These are phyloP conservation scores for Dictyostelium capitatum DNA, from an alignment of 78 protist genomes.

Conservation along the genomic window DNA sequence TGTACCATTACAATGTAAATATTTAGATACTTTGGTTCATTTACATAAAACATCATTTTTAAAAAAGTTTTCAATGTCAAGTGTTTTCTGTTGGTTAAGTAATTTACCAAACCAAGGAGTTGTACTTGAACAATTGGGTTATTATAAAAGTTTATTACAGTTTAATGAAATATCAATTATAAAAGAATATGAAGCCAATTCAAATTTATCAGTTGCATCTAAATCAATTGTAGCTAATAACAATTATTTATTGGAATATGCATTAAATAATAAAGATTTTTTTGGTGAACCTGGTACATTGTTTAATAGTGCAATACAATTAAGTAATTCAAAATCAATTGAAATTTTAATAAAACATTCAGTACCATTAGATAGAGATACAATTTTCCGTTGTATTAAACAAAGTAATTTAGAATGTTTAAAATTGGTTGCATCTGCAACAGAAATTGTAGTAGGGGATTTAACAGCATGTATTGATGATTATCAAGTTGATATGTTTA, in stretches of 20 bases:
- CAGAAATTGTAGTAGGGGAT: neutral
- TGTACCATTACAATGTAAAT: neutral
- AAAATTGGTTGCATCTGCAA: neutral
- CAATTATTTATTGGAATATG: neutral
- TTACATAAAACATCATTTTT: neutral
- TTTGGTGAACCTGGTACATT: neutral
- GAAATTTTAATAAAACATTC: neutral
- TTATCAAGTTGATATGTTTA: neutral
- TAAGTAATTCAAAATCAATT: neutral
- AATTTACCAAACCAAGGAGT: neutral
- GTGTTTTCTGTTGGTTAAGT: neutral
- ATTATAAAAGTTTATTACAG: neutral
- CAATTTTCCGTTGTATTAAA: neutral
- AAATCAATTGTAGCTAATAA: neutral
- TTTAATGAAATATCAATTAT: neutral
- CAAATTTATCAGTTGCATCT: neutral
- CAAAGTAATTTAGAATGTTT: neutral
- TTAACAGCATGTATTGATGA: neutral
- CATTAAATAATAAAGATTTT: neutral
- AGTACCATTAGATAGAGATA: neutral
- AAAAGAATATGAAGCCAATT: neutral
- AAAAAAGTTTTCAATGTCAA: neutral
- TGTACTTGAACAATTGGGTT: neutral
- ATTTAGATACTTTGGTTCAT: neutral
- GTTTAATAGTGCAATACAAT: neutral